Evolutionary conservation across 352 stramenopile genomes (phyloP).

Genomic region (Pythium chondricola): DNA sequence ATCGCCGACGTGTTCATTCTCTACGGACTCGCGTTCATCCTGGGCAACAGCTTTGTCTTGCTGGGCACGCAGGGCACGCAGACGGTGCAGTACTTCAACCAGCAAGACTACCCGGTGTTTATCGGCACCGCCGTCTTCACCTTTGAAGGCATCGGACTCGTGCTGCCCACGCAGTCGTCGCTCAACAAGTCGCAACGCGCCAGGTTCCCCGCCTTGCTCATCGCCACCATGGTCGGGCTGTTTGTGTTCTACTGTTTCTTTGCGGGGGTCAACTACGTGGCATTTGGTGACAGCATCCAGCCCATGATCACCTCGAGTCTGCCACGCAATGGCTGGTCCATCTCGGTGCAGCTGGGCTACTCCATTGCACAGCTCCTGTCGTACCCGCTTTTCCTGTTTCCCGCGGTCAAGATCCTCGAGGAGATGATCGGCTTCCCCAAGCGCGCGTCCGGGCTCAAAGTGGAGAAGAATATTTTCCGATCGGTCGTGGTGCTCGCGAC

Average conservation of each 20-base stretch:
- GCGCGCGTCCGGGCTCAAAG: slow-evolving; percentile 57
- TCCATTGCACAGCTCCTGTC: slow-evolving; percentile 67
- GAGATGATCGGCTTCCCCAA: slow-evolving; percentile 72
- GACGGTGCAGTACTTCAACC: slow-evolving; percentile 63
- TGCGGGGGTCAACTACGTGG: slow-evolving; percentile 69
- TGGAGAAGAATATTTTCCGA: slow-evolving; percentile 71
- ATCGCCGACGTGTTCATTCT: slow-evolving; percentile 82
- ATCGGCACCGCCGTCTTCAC: slow-evolving; percentile 77
- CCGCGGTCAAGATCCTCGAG: slow-evolving; percentile 79
- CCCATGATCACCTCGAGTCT: slow-evolving; percentile 72
- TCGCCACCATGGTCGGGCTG: slow-evolving; percentile 56
- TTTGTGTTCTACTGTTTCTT: slow-evolving; percentile 83
- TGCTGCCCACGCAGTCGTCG: slow-evolving; percentile 65
- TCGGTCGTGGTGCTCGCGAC: slow-evolving; percentile 58
- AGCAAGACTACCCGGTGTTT: slow-evolving; percentile 66
- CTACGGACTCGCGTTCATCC: slow-evolving; percentile 66
- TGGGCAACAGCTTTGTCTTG: slow-evolving; percentile 67
- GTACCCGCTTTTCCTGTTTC: slow-evolving; percentile 78
- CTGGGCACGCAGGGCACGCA: slow-evolving; percentile 41
- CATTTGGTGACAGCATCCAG: slow-evolving; percentile 55
- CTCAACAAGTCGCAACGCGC: slow-evolving; percentile 56
- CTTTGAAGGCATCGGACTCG: slow-evolving; percentile 78
- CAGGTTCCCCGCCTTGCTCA: slow-evolving; percentile 54
- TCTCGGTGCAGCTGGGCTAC: slow-evolving; percentile 76
- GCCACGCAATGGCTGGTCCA: slow-evolving; percentile 62